Evolutionary conservation across 163 green algal genomes (phyloP), one percentile per base, ranked within the genome.

Genomic region (Chlorella variabilis): DNA sequence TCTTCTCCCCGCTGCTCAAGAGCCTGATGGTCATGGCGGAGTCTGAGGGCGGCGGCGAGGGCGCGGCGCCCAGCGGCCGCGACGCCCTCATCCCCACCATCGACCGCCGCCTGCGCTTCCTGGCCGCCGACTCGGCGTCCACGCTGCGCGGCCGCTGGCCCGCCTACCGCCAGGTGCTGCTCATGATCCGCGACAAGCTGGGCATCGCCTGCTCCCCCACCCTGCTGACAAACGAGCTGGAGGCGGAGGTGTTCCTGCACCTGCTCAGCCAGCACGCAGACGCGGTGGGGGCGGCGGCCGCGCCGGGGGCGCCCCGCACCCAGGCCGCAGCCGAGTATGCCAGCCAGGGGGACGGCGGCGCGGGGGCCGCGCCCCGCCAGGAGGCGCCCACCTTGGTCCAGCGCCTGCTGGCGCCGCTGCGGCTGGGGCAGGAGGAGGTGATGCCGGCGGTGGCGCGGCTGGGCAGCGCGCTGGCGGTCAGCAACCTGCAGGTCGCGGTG

Each of bases 211-310:
- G 92, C 89, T 90, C 87, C 34, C 31, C 56, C 89, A 23, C 38
- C 81, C 75, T 90, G 49, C 38, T 73, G 7, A 85, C 79, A 3
- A 84, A 86, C 74, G 94, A 97, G 77, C 85, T 98, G 61, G 93
- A 98, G 75, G 85, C 90, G 2, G 94, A 98, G 77, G 87, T 98
- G 13, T 96, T 96, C 78, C 80, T 97, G 75, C 87, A 94, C 81
- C 63, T 96, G 21, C 77, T 96, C 41, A 45, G 89, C 27, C 49
- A 78, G 23, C 83, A 91, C 27, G n/a, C 56, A 25, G 82, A 85
- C 3, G 78, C 70, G 23, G 68, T 82, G 42, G 75, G 62, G 2
- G 33, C 48, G 6, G 58, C 70, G 39, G 25, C 51, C 5, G 36
- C 61, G 23, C 6, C 49, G 1, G 49, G 18, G n/a, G 48, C n/a